These are phyloP conservation scores for Quercus mongolica DNA, from an alignment of 306 rosid species.

Conservation along the genomic window DNA sequence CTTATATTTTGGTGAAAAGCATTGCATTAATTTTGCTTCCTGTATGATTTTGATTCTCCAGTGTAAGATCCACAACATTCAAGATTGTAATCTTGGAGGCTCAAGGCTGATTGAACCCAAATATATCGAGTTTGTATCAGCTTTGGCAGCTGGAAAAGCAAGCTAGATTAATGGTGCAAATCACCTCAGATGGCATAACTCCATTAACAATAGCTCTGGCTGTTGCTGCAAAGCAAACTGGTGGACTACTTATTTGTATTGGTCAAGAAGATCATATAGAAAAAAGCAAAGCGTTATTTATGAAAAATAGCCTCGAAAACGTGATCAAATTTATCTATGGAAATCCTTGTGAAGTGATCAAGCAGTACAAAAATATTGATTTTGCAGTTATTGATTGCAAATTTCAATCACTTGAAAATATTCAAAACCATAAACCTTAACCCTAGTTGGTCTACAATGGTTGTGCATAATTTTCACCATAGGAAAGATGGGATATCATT, in stretches of 20 bases:
- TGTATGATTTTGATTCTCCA: background rate
- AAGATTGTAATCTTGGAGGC: background rate
- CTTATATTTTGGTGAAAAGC: too few species aligned
- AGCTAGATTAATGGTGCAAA: slow-evolving; percentile 15
- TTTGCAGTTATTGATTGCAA: slow-evolving; percentile 25
- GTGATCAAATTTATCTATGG: slow-evolving; percentile 7
- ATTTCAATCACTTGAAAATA: background rate
- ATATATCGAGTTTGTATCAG: slow-evolving; percentile 14
- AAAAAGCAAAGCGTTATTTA: background rate
- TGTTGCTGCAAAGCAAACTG: slow-evolving; percentile 24
- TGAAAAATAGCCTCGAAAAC: slow-evolving; percentile 1
- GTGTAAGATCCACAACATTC: background rate
- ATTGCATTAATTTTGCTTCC: too few species aligned
- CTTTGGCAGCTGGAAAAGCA: slow-evolving; percentile 29
- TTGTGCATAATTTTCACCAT: background rate
- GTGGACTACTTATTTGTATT: slow-evolving; percentile 25
- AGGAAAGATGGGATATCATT: background rate
- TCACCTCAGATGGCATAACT: slow-evolving; percentile 13
- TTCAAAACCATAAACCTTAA: slow-evolving; percentile 18
- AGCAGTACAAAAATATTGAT: slow-evolving; percentile 4
- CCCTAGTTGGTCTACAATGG: slow-evolving; percentile 13
- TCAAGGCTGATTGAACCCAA: slow-evolving; percentile 14
- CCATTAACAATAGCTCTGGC: slow-evolving; percentile 18
- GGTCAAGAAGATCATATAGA: background rate
- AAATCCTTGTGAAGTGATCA: slow-evolving; percentile 11